A percentile compares a stretch with the other conserved stretches of the same genome.
phyloP scores from a whole-genome alignment of 139 green algal species.

The Pleodorina starrii region DNA sequence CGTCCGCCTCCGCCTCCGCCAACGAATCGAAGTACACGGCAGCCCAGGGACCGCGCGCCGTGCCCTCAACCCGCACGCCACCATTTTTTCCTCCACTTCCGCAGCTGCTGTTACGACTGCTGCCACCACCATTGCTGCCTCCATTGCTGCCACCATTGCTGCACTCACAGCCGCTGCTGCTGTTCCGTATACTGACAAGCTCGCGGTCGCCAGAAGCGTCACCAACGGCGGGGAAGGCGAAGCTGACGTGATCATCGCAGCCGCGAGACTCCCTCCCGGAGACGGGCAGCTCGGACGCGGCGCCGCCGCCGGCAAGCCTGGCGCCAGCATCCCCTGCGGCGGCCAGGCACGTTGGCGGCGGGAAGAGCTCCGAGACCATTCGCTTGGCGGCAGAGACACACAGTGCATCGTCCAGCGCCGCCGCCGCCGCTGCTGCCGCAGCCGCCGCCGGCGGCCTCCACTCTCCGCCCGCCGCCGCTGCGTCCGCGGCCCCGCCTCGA shows the following conservation, averaged over 20 bases:
- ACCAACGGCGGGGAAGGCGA: too few species aligned
- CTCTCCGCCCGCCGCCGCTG: neutral
- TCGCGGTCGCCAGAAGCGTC: too few species aligned
- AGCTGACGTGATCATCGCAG: too few species aligned
- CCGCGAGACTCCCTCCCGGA: too few species aligned
- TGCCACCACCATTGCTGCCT: neutral
- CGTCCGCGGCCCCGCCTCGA: too few species aligned
- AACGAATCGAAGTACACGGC: neutral
- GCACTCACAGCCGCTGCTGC: too few species aligned
- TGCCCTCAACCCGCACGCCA: neutral
- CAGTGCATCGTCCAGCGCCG: neutral
- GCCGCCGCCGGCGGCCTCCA: neutral
- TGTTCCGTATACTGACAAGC: too few species aligned
- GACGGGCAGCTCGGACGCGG: too few species aligned
- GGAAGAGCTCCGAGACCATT: conserved; percentile 6
- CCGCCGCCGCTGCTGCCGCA: neutral
- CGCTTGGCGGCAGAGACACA: neutral
- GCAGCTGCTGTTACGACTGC: neutral
- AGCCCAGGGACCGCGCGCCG: neutral
- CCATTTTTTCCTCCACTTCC: neutral
- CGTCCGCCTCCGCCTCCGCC: neutral
- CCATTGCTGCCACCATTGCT: neutral
- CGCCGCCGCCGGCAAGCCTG: too few species aligned
- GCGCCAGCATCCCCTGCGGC: too few species aligned
- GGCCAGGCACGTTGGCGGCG: neutral